Conservation (phyloP, 2,329 filamentous ascomycete species). For the Thermothelomyces thermophilus region DNA sequence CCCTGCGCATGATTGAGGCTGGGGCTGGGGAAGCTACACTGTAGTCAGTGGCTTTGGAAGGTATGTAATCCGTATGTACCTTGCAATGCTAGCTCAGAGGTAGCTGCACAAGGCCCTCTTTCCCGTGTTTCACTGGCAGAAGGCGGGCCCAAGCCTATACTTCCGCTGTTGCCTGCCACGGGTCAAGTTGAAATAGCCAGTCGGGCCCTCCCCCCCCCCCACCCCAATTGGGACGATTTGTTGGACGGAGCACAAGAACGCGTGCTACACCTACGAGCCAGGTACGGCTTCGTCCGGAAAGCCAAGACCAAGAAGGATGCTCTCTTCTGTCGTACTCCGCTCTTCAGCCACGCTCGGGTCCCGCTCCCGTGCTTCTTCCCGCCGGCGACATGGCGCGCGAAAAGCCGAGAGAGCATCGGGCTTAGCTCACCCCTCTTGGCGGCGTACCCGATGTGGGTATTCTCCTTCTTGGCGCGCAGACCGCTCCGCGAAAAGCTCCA, state of each 20-base stretch:
- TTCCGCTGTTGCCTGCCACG: slow-evolving; percentile 7
- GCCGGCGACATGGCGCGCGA: neutral
- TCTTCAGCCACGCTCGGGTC: neutral
- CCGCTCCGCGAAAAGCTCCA: neutral
- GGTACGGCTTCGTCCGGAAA: neutral
- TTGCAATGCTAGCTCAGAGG: neutral
- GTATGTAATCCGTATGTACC: too few species aligned
- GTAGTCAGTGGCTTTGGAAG: too few species aligned
- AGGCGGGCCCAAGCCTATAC: slow-evolving; percentile 3
- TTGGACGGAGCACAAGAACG: too few species aligned
- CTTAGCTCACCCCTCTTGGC: slow-evolving; percentile 3
- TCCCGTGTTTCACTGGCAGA: slow-evolving; percentile 5
- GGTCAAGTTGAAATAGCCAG: neutral
- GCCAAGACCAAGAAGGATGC: neutral
- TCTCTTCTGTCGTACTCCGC: neutral
- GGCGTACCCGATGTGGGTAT: neutral
- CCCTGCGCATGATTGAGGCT: slow-evolving; percentile 8
- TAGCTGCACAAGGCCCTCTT: slow-evolving; percentile 5
- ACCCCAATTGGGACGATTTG: too few species aligned
- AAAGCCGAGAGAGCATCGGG: slow-evolving; percentile 1
- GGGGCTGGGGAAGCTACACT: slow-evolving; percentile 5
- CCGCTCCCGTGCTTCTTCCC: neutral
- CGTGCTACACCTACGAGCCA: too few species aligned
- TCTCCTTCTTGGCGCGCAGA: neutral
- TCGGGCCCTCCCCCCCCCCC: too few species aligned